Conservation (phyloP, 495 filamentous ascomycete genomes). For the Sordaria brevicollis region DNA sequence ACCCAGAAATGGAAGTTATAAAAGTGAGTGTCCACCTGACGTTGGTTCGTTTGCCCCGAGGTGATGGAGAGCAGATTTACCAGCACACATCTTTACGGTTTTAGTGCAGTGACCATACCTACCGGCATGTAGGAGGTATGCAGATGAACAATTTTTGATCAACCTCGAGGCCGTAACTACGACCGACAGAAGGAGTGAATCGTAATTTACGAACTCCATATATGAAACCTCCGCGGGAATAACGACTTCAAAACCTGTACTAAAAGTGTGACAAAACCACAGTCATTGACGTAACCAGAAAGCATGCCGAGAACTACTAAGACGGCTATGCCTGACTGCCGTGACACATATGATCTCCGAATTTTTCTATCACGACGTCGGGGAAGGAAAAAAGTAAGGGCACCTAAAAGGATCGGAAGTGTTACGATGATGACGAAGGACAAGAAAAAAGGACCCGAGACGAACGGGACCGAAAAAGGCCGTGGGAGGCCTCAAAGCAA, state of each 20-base stretch:
- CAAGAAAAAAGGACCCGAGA: background rate
- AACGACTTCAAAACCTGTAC: background rate
- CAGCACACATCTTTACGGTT: background rate
- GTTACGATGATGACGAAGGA: background rate
- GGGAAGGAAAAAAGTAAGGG: background rate
- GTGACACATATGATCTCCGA: background rate
- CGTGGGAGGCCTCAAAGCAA: background rate
- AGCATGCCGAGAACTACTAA: background rate
- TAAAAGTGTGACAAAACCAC: background rate
- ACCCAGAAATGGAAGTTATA: background rate
- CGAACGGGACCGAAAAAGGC: background rate
- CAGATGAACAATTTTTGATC: background rate
- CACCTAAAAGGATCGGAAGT: background rate
- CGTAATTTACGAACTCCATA: background rate
- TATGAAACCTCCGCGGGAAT: background rate
- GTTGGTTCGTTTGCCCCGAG: background rate
- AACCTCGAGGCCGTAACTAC: background rate
- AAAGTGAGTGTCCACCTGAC: too few species aligned
- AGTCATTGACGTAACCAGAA: background rate
- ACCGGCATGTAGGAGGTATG: background rate
- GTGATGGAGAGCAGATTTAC: background rate
- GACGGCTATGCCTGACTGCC: background rate
- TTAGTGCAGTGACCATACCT: too few species aligned
- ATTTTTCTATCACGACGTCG: background rate
- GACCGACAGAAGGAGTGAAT: background rate